Evolutionary conservation across 345 rosid species (phyloP), one percentile per base, ranked within the genome.

Genomic region (Rhodomyrtus tomentosa): DNA sequence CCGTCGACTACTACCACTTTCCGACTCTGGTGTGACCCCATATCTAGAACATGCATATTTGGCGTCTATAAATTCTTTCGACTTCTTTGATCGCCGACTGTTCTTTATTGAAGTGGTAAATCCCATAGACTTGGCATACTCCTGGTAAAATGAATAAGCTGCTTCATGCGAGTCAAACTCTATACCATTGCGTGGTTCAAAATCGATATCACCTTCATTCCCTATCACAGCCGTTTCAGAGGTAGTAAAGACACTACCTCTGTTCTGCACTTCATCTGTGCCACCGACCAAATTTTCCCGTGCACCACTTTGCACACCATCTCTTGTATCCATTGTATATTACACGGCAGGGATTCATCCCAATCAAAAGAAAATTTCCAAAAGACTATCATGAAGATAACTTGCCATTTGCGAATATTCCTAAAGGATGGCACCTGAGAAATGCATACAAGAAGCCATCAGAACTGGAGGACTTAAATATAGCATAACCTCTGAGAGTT

Each of bases 21-120:
- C 92, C 38, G 90, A 89, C 59, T 91, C 93, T 73, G 89, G 89
- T 73, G 88, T 90, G 15, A 83, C 84, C 27, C 93, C 93, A 54
- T 91, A 91, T 72, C 93, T 88, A 38, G 93, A 91, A 81, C 93
- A 91, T 25, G 93, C 93, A 89, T 90, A 91, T 56, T 91, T 91
- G n/a, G 93, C 93, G 38, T 91, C 93, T n/a, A 91, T 91, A 82
- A 91, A 91, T 80, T 91, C 92, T 79, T 87, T 86, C 3, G 93
- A 88, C 87, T 86, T 91, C 86, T 91, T 91, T 82, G 93, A 91
- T 45, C 93, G 93, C 36, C 93, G 88, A 80, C 93, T 91, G 87
- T 91, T 91, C 83, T 91, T 87, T 86, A 91, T 91, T 16, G 93
- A 87, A 50, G 91, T 91, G 84, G 86, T 91, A 84, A 91, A 91